Conservation (phyloP, 139 green algal species). For the Tetraselmis striata region DNA sequence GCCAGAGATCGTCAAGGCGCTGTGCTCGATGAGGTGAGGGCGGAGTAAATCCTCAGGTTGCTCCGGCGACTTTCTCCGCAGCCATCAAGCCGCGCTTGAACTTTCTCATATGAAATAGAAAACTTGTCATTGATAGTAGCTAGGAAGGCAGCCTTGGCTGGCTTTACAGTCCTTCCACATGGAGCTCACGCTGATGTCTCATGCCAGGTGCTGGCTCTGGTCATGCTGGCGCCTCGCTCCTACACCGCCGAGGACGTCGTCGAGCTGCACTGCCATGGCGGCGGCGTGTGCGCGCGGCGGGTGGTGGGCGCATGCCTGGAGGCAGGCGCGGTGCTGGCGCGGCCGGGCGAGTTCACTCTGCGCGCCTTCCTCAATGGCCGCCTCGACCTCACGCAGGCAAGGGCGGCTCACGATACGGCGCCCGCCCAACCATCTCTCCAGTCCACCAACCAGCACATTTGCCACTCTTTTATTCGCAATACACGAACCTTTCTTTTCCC, state of each 20-base stretch:
- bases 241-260: conserved; percentile 96
- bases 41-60: conserved; percentile 24
- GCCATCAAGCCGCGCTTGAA: neutral
- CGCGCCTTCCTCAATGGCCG: conserved; percentile 95
- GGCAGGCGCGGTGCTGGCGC: conserved; percentile 67
- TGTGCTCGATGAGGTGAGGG: conserved; percentile 20
- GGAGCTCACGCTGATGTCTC: neutral
- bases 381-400: conserved; percentile 73
- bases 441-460: no score
- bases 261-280: conserved; percentile 91
- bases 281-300: conserved; percentile 64
- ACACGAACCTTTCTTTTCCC: no score
- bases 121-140: no score
- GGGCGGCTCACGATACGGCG: neutral
- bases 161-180: neutral
- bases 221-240: conserved; percentile 74
- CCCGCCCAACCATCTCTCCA: neutral
- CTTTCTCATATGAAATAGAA: neutral
- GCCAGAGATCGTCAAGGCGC: conserved; percentile 43
- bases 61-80: neutral
- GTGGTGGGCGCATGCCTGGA: conserved; percentile 68
- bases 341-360: conserved; percentile 92
- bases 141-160: neutral
- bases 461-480: no score
- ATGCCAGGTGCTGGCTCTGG: conserved; percentile 60